These are phyloP conservation scores for Pythium apleroticum DNA, from an alignment of 352 stramenopile species.

Conservation along the genomic window DNA sequence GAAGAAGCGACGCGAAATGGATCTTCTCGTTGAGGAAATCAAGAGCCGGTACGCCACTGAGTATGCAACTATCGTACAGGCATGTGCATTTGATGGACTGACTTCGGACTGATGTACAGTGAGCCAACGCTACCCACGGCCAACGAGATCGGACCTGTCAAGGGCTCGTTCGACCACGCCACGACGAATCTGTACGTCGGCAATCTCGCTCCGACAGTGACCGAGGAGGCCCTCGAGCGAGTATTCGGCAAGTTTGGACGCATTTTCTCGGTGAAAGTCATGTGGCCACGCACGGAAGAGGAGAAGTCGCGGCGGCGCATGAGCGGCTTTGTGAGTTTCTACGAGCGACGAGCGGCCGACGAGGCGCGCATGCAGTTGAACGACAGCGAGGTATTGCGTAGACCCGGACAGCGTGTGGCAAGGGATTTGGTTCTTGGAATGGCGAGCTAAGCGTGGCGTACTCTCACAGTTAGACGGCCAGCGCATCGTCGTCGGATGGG, in stretches of 20 bases:
- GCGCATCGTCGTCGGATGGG: slow-evolving; percentile 76
- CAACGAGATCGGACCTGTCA: slow-evolving; percentile 26
- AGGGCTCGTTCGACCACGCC: slow-evolving; percentile 83
- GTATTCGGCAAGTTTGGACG: slow-evolving; percentile 90
- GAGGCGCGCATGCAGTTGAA: slow-evolving; percentile 68
- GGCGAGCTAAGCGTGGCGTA: slow-evolving; percentile 7
- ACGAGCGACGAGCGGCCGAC: slow-evolving; percentile 76
- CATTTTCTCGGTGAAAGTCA: slow-evolving; percentile 97
- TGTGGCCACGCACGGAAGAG: slow-evolving; percentile 96
- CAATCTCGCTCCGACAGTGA: slow-evolving; percentile 92
- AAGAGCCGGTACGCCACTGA: slow-evolving; percentile 60
- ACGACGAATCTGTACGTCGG: slow-evolving; percentile 96
- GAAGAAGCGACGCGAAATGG: slow-evolving; percentile 78
- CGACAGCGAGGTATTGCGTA: slow-evolving; percentile 61
- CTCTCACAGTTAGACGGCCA: slow-evolving; percentile 62
- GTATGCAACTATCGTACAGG: not conserved
- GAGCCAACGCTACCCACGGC: slow-evolving; percentile 7
- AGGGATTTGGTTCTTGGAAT: slow-evolving; percentile 5
- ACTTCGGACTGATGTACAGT: slow-evolving; percentile 2
- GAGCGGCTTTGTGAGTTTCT: slow-evolving; percentile 96
- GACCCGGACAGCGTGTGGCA: slow-evolving; percentile 1
- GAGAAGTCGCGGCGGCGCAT: slow-evolving; percentile 90
- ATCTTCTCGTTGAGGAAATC: slow-evolving; percentile 89
- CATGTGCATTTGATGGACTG: not conserved
- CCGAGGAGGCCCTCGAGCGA: slow-evolving; percentile 88